phyloP scores from a whole-genome alignment of 139 green algal species.

The Pedinophyceae sp. region DNA sequence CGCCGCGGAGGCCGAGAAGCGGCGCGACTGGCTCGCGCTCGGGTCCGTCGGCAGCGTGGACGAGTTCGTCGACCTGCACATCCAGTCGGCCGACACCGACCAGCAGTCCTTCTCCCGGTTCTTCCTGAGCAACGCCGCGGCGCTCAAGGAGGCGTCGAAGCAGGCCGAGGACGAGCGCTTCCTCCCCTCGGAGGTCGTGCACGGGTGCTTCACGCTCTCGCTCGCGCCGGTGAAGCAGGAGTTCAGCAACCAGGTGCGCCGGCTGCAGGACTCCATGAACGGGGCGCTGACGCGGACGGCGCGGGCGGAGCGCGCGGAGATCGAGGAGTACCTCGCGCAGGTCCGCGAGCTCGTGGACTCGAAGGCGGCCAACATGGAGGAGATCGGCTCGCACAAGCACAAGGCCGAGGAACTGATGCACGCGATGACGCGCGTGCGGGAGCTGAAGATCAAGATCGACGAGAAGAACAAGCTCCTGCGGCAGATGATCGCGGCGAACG shows the following conservation, averaged over 20 bases:
- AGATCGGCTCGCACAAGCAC: slow-evolving; percentile 41
- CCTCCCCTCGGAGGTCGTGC: background rate
- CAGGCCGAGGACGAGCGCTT: background rate
- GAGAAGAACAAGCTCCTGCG: slow-evolving; percentile 60
- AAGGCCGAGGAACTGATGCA: slow-evolving; percentile 35
- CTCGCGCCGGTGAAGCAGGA: slow-evolving; percentile 35
- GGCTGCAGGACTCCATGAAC: slow-evolving; percentile 41
- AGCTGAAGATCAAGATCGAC: slow-evolving; percentile 33
- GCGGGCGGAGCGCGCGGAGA: slow-evolving; percentile 32
- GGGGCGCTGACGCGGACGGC: slow-evolving; percentile 38
- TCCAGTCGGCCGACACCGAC: no score
- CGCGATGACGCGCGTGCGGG: slow-evolving; percentile 5
- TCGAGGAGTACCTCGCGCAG: slow-evolving; percentile 45
- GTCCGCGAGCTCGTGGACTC: slow-evolving; percentile 26
- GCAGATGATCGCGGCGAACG: slow-evolving; percentile 16
- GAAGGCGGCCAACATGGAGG: slow-evolving; percentile 39
- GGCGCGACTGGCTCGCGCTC: slow-evolving; percentile 49
- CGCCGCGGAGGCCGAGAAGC: slow-evolving; percentile 31
- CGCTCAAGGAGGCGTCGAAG: slow-evolving; percentile 27
- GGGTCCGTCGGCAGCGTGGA: slow-evolving; percentile 40
- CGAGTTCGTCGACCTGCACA: slow-evolving; percentile 42
- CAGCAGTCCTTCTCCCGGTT: no score
- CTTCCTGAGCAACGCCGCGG: no score
- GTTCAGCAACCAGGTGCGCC: slow-evolving; percentile 50
- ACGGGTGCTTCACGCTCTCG: slow-evolving; percentile 1